These are phyloP conservation scores for Globisporangium megalacanthum DNA, from an alignment of 352 stramenopile genomes.

Conservation along the genomic window DNA sequence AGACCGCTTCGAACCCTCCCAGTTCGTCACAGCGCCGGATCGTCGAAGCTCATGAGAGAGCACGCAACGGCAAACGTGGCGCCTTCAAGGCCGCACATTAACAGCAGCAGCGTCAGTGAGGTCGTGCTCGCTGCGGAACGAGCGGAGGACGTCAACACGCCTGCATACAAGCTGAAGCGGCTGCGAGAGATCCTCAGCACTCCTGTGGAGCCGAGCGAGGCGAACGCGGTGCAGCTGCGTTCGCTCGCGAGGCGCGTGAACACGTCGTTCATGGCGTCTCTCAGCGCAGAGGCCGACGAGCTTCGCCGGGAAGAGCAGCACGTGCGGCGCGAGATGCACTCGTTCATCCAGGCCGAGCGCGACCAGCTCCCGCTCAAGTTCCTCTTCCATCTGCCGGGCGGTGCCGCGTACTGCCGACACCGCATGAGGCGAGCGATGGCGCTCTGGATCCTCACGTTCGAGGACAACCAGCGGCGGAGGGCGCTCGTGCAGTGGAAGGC, in stretches of 20 bases:
- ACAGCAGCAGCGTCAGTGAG: neutral
- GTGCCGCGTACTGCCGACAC: conserved; percentile 64
- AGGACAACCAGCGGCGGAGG: conserved; percentile 67
- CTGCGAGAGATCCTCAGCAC: conserved; percentile 59
- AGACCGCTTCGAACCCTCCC: neutral
- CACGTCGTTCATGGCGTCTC: conserved; percentile 38
- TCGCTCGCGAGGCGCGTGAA: conserved; percentile 39
- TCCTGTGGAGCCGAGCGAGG: conserved; percentile 45
- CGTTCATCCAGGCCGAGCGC: conserved; percentile 49
- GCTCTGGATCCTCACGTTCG: conserved; percentile 68
- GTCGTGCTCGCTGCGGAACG: neutral
- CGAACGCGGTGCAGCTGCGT: conserved; percentile 33
- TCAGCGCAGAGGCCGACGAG: conserved; percentile 34
- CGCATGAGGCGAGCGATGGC: conserved; percentile 65
- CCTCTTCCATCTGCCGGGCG: conserved; percentile 73
- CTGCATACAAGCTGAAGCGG: conserved; percentile 49
- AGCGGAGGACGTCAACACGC: conserved; percentile 31
- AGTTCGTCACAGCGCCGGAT: neutral
- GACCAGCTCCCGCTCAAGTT: conserved; percentile 72
- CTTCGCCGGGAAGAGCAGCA: conserved; percentile 32
- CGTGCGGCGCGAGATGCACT: conserved; percentile 33
- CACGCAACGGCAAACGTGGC: neutral
- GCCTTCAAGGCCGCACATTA: neutral
- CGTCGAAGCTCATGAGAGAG: neutral
- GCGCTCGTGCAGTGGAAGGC: conserved; percentile 80